Conservation (phyloP, 2,329 filamentous ascomycete genomes). For the Mycosphaerella sp. region DNA sequence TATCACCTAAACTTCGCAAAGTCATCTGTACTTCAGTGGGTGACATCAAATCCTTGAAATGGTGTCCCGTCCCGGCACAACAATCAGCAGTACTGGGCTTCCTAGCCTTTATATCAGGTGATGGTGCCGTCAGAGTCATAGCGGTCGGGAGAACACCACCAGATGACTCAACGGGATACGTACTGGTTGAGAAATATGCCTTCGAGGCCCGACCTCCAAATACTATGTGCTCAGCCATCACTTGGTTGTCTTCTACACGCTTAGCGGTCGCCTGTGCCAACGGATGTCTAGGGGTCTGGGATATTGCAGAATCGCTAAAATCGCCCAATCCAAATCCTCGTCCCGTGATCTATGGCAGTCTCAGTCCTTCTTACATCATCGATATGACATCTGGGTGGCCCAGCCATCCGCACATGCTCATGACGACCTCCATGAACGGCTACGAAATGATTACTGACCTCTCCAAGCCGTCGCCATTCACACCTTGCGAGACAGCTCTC, state of each 20-base stretch:
- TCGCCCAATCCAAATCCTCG: constrained; percentile 23
- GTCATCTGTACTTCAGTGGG: constrained; percentile 55
- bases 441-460: constrained; percentile 51
- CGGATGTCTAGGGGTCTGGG: constrained; percentile 52
- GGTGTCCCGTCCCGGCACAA: constrained; percentile 46
- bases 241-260: constrained; percentile 52
- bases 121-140: constrained; percentile 51
- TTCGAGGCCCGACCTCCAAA: constrained; percentile 47
- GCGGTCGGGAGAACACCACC: constrained; percentile 38
- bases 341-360: constrained; percentile 40
- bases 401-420: constrained; percentile 47
- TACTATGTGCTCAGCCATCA: constrained; percentile 50
- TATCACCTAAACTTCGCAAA: constrained; percentile 42
- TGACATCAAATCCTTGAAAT: constrained; percentile 48
- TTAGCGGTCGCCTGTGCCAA: constrained; percentile 52
- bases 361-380: constrained; percentile 45
- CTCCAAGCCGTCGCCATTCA: constrained; percentile 39
- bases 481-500: constrained; percentile 41
- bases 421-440: constrained; percentile 50
- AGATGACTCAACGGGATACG: constrained; percentile 25
- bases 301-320: constrained; percentile 29
- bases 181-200: constrained; percentile 43
- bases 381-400: constrained; percentile 48
- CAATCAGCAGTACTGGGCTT: constrained; percentile 42
- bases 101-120: constrained; percentile 52